Evolutionary conservation across 2,329 filamentous ascomycete species (phyloP).

Genomic region (Drechslera avenae): DNA sequence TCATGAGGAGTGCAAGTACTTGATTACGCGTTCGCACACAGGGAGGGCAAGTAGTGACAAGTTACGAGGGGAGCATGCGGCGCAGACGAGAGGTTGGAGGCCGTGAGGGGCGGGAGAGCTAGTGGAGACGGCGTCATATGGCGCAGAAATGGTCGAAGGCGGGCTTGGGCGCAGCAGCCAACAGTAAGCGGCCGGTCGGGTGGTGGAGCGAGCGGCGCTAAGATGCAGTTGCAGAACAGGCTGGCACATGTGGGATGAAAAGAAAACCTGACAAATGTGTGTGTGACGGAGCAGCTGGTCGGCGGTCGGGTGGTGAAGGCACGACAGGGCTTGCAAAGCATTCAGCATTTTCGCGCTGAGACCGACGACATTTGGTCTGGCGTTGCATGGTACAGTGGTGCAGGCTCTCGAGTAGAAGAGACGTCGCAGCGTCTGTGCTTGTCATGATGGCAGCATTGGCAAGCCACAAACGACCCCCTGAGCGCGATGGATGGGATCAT

Average conservation of each 20-base stretch:
- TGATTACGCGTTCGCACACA: constrained; percentile 26
- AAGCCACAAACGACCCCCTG: constrained; percentile 18
- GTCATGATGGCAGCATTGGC: constrained; percentile 10
- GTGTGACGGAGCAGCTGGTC: constrained; percentile 1
- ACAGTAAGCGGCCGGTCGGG: constrained; percentile 12
- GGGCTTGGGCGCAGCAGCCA: constrained; percentile 5
- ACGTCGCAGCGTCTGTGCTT: constrained; percentile 10
- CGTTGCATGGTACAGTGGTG: constrained; percentile 6
- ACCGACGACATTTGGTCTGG: constrained; percentile 7
- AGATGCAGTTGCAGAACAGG: constrained; percentile 10
- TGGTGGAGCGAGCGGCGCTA: constrained; percentile 13
- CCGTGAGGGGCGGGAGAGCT: constrained; percentile 29
- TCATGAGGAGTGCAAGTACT: constrained; percentile 2
- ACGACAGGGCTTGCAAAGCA: neutral
- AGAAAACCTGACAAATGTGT: constrained; percentile 2
- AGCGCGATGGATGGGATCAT: neutral
- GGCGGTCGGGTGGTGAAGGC: neutral
- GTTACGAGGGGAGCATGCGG: constrained; percentile 1
- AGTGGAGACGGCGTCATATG: constrained; percentile 15
- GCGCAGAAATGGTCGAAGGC: constrained; percentile 15
- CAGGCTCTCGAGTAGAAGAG: constrained; percentile 13
- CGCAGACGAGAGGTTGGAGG: constrained; percentile 18
- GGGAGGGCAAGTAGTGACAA: constrained; percentile 13
- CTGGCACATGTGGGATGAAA: neutral
- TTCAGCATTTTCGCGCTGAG: neutral